phyloP scores from a whole-genome alignment of 129 eudicot genomes.

The Flaveria ramosissima region DNA sequence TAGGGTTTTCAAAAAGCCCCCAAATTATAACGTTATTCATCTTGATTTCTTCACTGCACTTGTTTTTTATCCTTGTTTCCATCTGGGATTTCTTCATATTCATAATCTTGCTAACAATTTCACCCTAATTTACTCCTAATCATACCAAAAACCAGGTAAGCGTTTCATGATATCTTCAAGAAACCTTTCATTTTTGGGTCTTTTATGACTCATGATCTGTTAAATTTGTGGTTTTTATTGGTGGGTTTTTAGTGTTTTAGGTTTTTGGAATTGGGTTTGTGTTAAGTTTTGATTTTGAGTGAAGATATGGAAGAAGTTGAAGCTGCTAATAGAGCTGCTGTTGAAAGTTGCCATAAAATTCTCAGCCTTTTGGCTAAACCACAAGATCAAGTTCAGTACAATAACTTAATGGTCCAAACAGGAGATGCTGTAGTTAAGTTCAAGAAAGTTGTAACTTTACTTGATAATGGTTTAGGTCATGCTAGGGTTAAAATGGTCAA shows the following conservation, averaged over 20 bases:
- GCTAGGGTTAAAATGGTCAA: conserved; percentile 78
- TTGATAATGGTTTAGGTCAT: conserved; percentile 75
- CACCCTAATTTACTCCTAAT: conserved; percentile 16
- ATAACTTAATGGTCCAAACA: conserved; percentile 64
- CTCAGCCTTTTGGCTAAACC: conserved; percentile 70
- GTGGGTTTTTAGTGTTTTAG: conserved; percentile 21
- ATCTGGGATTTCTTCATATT: conserved; percentile 23
- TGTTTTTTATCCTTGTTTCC: conserved; percentile 33
- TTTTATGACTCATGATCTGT: conserved; percentile 17
- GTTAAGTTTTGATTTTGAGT: conserved; percentile 1
- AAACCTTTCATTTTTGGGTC: background rate
- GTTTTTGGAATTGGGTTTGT: conserved; percentile 6
- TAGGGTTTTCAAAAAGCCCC: conserved; percentile 50
- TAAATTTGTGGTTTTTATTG: background rate
- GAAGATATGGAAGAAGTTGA: conserved; percentile 77
- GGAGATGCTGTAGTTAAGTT: conserved; percentile 80
- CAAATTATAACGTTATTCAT: conserved; percentile 5
- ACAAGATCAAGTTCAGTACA: conserved; percentile 61
- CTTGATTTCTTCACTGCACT: conserved; percentile 14
- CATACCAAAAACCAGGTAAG: conserved; percentile 3
- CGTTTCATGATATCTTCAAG: background rate
- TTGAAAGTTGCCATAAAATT: conserved; percentile 87
- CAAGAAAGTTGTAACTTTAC: conserved; percentile 83
- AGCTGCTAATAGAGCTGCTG: conserved; percentile 83
- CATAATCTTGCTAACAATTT: conserved; percentile 7